Base-by-base conservation (phyloP, 257 asterid species). In the Petunia secreta region DNA sequence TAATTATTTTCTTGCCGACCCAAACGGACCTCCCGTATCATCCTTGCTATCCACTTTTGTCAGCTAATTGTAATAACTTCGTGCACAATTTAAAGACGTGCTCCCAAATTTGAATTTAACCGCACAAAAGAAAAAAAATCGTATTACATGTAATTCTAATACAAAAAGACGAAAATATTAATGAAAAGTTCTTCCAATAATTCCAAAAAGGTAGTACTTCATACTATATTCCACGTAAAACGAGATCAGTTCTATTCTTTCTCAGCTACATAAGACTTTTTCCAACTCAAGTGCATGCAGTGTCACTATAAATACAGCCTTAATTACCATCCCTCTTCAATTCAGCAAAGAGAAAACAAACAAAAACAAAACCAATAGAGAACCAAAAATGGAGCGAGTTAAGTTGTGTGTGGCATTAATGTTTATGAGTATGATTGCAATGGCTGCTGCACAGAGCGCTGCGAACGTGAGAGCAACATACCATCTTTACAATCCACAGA, bases 391-490 rank as follows among this genome's bases (percentile, higher is more conserved):
- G 80, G 59, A 60, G 59, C 59, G 80, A 77, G 73, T 43, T 43
- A 48, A 52, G 43, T 7, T 37, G 14, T 78, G 63, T 36, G 16
- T 48, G 36, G 62, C n/a, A 44, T 64, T 48, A 13, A 0, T 63
- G 44, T 34, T 34, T n/a, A 16, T 59, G 1, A 36, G 58, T 39
- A 10, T 44, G 75, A 7, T 54, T 41, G 67, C 58, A 13, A 25
- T 34, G 34, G 78, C 68, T 2, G 65, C 38, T 25, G 81, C 81
- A 0, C 81, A 79, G 66, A 79, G 82, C n/a, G 82, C 82, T 0
- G n/a, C 78, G 0, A 38, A 39, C 44, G 78, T 79, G 34, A 79
- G 82, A 52, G 34, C 82, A 38, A 79, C 82, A 1, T 79, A 66
- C n/a, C 75, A 79, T 66, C 14, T 46, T 4, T 79, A 79, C 43